A percentile compares a stretch with the other conserved stretches of the same genome.
Conservation (phyloP, 331 rosid genomes). For the Cucumis variabilis region DNA sequence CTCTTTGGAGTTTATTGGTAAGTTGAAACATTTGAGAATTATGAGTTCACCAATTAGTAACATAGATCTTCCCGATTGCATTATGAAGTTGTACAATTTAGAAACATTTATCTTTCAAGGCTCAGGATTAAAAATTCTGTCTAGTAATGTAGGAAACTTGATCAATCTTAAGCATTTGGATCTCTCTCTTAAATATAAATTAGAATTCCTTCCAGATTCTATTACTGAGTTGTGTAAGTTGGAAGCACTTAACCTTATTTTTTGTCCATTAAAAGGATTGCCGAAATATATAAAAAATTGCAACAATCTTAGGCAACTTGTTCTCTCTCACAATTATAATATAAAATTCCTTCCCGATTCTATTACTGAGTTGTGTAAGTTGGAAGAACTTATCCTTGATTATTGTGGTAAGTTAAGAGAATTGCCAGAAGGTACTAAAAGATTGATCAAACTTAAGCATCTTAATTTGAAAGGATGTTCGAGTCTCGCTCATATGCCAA, state of each 20-base stretch:
- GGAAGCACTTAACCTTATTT: neutral
- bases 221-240: neutral
- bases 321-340: neutral
- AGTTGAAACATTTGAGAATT: neutral
- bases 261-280: accelerated
- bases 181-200: accelerated
- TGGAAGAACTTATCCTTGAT: neutral
- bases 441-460: constrained; percentile 9
- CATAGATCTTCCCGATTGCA: neutral
- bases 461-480: accelerated
- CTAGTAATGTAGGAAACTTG: no score
- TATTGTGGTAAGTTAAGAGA: accelerated
- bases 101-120: neutral
- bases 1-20: neutral
- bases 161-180: constrained; percentile 4
- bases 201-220: neutral
- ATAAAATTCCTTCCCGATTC: neutral
- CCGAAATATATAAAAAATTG: neutral
- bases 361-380: neutral
- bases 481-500: neutral
- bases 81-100: neutral
- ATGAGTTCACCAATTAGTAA: neutral
- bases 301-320: neutral
- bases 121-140: no score
- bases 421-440: neutral